Base-by-base conservation (phyloP, 176 grass and related monocot genomes). In the Triticum timopheevii region DNA sequence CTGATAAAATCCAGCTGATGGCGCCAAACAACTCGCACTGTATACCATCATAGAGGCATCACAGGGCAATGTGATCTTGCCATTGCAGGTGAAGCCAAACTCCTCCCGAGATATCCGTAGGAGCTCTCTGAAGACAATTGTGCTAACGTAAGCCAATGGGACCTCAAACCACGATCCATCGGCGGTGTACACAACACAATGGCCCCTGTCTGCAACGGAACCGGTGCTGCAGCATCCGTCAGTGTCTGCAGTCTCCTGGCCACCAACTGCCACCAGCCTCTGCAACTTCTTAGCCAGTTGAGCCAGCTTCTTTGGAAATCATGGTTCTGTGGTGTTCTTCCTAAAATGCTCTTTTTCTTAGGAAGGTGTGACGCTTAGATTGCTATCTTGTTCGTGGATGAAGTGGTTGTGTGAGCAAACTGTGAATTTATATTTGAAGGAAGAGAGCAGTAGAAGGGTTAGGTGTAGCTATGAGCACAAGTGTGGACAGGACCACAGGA, bases 211-310 rank as follows among this genome's bases (percentile, higher is more conserved):
- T 11, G 83, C 88, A 7, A 87, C 8, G 2, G 73, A 52, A 45
- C 63, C 15, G 28, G 28, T 67, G 52, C 38, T 45, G 56, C 83
- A 74, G 8, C 50, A 79, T 74, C 65, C 35, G 1, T 24, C 25
- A 19, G 19, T 0, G 47, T 34, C 0, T 56, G 72, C 13, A 16
- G 9, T 78, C 1, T 19, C 40, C 65, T 30, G n/a, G 20, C 30
- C 20, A 36, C 17, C 28, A 2, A 40, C 30, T 11, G 86, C 86
- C 33, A 61, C 50, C 61, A 88, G 76, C 42, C 52, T 88, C 30
- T 88, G 87, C 93, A 88, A 90, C 75, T 90, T 95, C 24, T 62
- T 88, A 6, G 86, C 72, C 72, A 88, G 36, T 27, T 89, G 71
- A 79, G 50, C 65, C 20, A 92, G 54, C 69, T 73, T 95, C 68